Percentiles rank a stretch among this genome's conserved stretches.
Conservation (phyloP, 495 filamentous ascomycete genomes). For the Chaetomium cochliodes region DNA sequence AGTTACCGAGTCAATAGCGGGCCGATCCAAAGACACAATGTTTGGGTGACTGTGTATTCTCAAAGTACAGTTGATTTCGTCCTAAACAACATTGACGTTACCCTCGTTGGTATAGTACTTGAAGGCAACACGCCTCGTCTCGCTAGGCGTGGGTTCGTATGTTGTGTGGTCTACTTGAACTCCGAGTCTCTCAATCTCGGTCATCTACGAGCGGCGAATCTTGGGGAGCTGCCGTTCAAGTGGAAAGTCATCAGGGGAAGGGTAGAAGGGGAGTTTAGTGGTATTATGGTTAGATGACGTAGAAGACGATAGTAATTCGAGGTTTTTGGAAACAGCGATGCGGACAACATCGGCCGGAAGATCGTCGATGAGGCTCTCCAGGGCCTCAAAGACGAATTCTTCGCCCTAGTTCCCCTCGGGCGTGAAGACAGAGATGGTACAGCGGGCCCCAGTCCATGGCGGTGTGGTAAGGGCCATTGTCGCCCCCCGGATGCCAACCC, state of each 20-base stretch:
- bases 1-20: slow-evolving; percentile 33
- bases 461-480: neutral
- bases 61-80: slow-evolving; percentile 39
- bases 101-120: slow-evolving; percentile 21
- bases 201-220: slow-evolving; percentile 15
- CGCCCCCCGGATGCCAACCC: neutral
- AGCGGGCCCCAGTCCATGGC: neutral
- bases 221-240: neutral
- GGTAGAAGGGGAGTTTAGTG: slow-evolving; percentile 12
- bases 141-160: slow-evolving; percentile 8
- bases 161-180: slow-evolving; percentile 16
- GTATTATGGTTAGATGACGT: neutral
- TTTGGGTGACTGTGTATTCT: slow-evolving; percentile 38
- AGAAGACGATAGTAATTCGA: slow-evolving; percentile 4
- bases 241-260: slow-evolving; percentile 1
- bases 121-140: slow-evolving; percentile 19
- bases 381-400: slow-evolving; percentile 13
- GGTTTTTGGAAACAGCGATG: neutral
- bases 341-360: slow-evolving; percentile 5
- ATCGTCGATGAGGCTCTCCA: slow-evolving; percentile 9
- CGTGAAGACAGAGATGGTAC: neutral
- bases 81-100: slow-evolving; percentile 29
- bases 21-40: slow-evolving; percentile 37
- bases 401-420: neutral
- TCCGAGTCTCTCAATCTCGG: slow-evolving; percentile 18